These are phyloP conservation scores for Dissophora globulifera DNA, from an alignment of 192 early-diverging fungal genomes.

Conservation along the genomic window DNA sequence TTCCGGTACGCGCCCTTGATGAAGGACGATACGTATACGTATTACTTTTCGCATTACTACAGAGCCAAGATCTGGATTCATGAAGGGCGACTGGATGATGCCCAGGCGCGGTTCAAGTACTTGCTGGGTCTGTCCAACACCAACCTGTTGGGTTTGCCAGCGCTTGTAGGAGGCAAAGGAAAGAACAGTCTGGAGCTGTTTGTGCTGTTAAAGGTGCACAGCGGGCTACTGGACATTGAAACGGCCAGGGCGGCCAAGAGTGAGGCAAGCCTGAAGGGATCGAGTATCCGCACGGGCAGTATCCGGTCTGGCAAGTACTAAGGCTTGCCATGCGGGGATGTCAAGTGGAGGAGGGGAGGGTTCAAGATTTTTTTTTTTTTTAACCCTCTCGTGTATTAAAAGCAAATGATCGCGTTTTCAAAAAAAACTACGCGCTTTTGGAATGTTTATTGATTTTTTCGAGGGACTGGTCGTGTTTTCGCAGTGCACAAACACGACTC, in stretches of 20 bases:
- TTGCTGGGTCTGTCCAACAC: slow-evolving; percentile 55
- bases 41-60: slow-evolving; percentile 67
- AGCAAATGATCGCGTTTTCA: too few relatives aligned
- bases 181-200: slow-evolving; percentile 75
- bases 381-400: too few relatives aligned
- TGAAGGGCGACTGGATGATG: slow-evolving; percentile 47
- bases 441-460: too few relatives aligned
- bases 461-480: too few relatives aligned
- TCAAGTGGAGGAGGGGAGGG: too few relatives aligned
- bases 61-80: slow-evolving; percentile 65
- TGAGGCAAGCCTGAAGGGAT: background rate
- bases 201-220: slow-evolving; percentile 69
- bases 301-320: slow-evolving; percentile 23
- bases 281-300: slow-evolving; percentile 16
- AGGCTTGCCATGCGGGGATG: too few relatives aligned
- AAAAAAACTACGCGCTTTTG: too few relatives aligned
- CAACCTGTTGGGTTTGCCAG: slow-evolving; percentile 53
- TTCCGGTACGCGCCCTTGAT: slow-evolving; percentile 67
- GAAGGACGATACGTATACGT: slow-evolving; percentile 71
- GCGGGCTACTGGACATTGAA: slow-evolving; percentile 54
- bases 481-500: too few relatives aligned
- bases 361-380: too few relatives aligned
- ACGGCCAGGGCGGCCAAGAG: slow-evolving; percentile 29
- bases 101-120: slow-evolving; percentile 61
- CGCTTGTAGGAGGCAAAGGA: slow-evolving; percentile 62